Evolutionary conservation across 78 protist species (phyloP), one percentile per base, ranked within the genome.

Genomic region (Isochrysis galbana): DNA sequence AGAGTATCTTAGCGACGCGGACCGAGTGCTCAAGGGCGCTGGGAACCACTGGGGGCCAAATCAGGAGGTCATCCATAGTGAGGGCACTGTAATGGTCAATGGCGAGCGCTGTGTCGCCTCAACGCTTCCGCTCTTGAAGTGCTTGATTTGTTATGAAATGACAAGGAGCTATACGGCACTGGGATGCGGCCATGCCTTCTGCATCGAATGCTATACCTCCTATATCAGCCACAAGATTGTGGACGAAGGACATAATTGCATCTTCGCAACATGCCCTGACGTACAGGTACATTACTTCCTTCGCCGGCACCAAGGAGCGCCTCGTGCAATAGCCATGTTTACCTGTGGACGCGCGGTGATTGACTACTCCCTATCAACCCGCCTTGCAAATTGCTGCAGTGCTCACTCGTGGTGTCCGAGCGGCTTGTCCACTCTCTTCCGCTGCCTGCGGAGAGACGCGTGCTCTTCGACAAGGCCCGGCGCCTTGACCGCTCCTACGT

Each of bases 401-500:
- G 93, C 51, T 21, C 11, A 2, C 11, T 61, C 38, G 51, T 29
- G 21, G 78, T 91, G 26, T 4, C 54, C 38, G 45, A 42, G 11
- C 48, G 22, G 69, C 21, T 91, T 3, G 77, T 91, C 23, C 5
- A 10, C 77, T n/a, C 74, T 67, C 48, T 91, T 14, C 45, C 23
- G 44, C 34, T 17, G 25, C 44, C 5, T 4, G 54, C 41, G 21
- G 41, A 34, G 29, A 10, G 0, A 5, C 7, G 3, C 14, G 10
- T 4, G 29, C 51, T 0, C 7, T 32, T 4, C 5, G 10, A 11
- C 25, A 22, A 61, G 67, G 61, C 45, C 47, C 4, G 1, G 7
- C 1, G 38, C 55, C 4, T 90, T 38, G 45, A 5, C 48, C 91
- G 70, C 54, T 80, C 93, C 25, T 91, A 34, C 78, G 91, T 91